Percentiles rank a stretch among this genome's conserved stretches.
Evolutionary conservation across 1,284 basidiomycete genomes (phyloP).

Genomic region (Boletus smithii): DNA sequence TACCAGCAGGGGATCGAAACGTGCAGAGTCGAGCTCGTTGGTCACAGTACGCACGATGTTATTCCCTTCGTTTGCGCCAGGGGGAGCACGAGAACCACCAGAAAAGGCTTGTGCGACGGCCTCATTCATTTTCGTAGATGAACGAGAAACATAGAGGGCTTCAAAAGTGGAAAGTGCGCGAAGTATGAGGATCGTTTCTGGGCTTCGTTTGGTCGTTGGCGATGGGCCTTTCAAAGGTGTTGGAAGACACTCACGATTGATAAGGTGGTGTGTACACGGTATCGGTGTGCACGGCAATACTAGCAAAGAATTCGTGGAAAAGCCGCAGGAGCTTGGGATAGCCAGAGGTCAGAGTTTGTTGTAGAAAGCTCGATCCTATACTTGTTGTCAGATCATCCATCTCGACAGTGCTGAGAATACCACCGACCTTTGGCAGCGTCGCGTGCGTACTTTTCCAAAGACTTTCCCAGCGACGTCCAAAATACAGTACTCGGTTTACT

Average conservation of each 20-base stretch:
- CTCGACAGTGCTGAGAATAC: not conserved
- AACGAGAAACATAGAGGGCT: slow-evolving; percentile 80
- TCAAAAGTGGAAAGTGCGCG: slow-evolving; percentile 83
- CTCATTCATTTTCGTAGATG: slow-evolving; percentile 78
- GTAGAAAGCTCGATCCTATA: slow-evolving; percentile 76
- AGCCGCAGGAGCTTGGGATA: slow-evolving; percentile 85
- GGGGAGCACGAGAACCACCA: slow-evolving; percentile 63
- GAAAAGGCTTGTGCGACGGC: slow-evolving; percentile 70
- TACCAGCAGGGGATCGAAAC: slow-evolving; percentile 88
- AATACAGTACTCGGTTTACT: slow-evolving; percentile 88
- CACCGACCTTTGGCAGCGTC: slow-evolving; percentile 69
- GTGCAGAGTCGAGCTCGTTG: slow-evolving; percentile 90
- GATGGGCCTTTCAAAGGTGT: not conserved
- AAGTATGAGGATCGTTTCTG: slow-evolving; percentile 86
- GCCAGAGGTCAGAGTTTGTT: slow-evolving; percentile 80
- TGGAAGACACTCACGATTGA: slow-evolving; percentile 63
- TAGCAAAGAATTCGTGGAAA: slow-evolving; percentile 94
- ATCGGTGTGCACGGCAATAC: slow-evolving; percentile 92
- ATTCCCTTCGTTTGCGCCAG: slow-evolving; percentile 72
- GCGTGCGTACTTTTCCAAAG: slow-evolving; percentile 76
- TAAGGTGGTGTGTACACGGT: slow-evolving; percentile 79
- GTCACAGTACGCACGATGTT: slow-evolving; percentile 72
- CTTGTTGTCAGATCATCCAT: slow-evolving; percentile 1
- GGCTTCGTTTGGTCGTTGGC: slow-evolving; percentile 74
- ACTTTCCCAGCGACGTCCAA: slow-evolving; percentile 80